phyloP scores from a whole-genome alignment of 2,329 filamentous ascomycete species.

The Aphanocladium album region DNA sequence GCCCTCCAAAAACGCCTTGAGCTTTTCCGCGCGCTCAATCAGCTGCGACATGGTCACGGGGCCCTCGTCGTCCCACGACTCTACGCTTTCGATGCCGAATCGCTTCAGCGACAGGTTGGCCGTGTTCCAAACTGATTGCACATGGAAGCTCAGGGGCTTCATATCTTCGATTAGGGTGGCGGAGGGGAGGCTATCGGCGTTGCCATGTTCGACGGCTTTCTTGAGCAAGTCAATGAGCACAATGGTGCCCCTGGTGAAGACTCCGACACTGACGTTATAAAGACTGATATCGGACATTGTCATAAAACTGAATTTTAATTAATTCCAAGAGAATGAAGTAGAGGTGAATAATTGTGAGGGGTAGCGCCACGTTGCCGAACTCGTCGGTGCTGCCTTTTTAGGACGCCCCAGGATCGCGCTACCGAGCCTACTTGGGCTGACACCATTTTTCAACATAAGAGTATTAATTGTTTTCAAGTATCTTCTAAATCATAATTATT shows the following conservation, averaged over 20 bases:
- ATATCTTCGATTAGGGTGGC: constrained; percentile 30
- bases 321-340: too few relatives aligned
- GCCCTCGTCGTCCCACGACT: constrained; percentile 23
- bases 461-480: too few relatives aligned
- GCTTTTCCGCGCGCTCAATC: constrained; percentile 20
- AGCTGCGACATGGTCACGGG: constrained; percentile 27
- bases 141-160: constrained; percentile 31
- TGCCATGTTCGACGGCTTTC: constrained; percentile 25
- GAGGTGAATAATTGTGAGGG: too few relatives aligned
- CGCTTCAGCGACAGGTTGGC: constrained; percentile 21
- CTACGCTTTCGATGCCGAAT: constrained; percentile 2
- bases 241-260: constrained; percentile 21
- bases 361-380: too few relatives aligned
- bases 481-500: not conserved
- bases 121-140: constrained; percentile 26
- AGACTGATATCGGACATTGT: constrained; percentile 26
- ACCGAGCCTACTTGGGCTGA: too few relatives aligned
- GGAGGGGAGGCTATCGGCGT: constrained; percentile 21
- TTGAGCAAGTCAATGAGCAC: constrained; percentile 25
- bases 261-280: constrained; percentile 25
- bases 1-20: constrained; percentile 24
- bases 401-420: too few relatives aligned
- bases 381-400: too few relatives aligned
- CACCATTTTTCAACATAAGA: too few relatives aligned
- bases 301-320: not conserved